These are phyloP conservation scores for Talaromyces verruculosus DNA, from an alignment of 2,329 filamentous ascomycete genomes.

Conservation along the genomic window DNA sequence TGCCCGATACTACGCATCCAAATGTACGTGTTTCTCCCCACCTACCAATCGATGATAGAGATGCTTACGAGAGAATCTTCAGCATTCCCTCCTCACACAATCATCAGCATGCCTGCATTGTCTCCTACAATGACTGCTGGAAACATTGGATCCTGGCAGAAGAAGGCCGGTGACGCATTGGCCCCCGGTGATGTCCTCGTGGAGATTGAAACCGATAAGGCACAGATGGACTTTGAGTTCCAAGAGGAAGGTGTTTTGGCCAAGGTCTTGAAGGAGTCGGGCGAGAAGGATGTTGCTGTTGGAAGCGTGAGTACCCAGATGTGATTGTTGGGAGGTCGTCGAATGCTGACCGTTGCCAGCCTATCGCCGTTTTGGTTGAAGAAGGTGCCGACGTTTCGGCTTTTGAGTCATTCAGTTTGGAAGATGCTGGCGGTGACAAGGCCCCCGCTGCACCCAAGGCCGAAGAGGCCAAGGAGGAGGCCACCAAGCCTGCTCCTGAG, in stretches of 20 bases:
- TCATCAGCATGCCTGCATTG: slow-evolving; percentile 96
- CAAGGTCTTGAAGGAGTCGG: slow-evolving; percentile 88
- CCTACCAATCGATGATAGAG: slow-evolving; percentile 21
- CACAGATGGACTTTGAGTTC: slow-evolving; percentile 99
- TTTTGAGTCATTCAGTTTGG: slow-evolving; percentile 83
- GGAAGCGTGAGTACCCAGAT: slow-evolving; percentile 72
- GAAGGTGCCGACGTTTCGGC: slow-evolving; percentile 83
- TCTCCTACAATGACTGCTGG: slow-evolving; percentile 97
- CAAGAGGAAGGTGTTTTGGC: slow-evolving; percentile 96
- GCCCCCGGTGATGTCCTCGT: slow-evolving; percentile 91
- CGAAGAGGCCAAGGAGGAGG: slow-evolving; percentile 57
- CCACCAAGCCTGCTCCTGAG: slow-evolving; percentile 51
- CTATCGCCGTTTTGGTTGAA: slow-evolving; percentile 92
- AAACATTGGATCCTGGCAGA: slow-evolving; percentile 97
- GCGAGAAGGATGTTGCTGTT: slow-evolving; percentile 90
- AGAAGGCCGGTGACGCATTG: slow-evolving; percentile 87
- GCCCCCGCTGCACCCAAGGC: slow-evolving; percentile 60
- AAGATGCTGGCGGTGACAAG: slow-evolving; percentile 87
- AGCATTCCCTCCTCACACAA: slow-evolving; percentile 92
- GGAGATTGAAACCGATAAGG: slow-evolving; percentile 99
- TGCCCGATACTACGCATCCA: slow-evolving; percentile 67
- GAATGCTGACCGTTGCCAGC: slow-evolving; percentile 55
- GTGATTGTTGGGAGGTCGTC: not conserved
- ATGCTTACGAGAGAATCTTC: slow-evolving; percentile 33
- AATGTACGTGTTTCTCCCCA: slow-evolving; percentile 53